These are phyloP conservation scores for Beauveria caledonica DNA, from an alignment of 2,329 filamentous ascomycete genomes.

Conservation along the genomic window DNA sequence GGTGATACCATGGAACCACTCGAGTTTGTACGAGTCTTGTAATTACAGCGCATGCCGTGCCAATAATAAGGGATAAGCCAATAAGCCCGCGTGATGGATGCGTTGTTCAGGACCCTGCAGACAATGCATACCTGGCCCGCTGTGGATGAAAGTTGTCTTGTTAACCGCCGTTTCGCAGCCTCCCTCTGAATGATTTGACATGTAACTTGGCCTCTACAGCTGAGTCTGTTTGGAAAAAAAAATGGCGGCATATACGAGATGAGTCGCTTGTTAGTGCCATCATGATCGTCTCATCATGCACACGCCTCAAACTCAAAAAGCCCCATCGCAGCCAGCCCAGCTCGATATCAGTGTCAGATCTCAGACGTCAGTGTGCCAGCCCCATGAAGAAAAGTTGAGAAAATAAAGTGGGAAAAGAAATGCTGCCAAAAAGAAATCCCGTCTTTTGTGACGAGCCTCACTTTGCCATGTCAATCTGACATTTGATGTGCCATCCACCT, in stretches of 20 bases:
- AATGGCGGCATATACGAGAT: background rate
- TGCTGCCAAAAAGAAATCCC: background rate
- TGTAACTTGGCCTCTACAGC: background rate
- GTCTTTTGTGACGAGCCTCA: background rate
- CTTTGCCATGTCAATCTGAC: background rate
- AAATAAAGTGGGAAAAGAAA: background rate
- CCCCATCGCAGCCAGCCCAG: background rate
- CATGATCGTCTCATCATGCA: background rate
- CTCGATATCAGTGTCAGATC: background rate
- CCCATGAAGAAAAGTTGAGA: too few relatives aligned
- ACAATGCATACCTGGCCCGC: background rate
- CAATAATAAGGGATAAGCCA: background rate
- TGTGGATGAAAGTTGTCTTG: too few relatives aligned
- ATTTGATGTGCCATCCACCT: background rate
- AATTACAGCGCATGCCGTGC: too few relatives aligned
- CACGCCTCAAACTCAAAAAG: background rate
- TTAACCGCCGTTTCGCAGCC: background rate
- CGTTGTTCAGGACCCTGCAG: slow-evolving; percentile 6
- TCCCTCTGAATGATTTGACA: background rate
- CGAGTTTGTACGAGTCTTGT: too few relatives aligned
- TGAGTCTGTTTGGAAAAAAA: background rate
- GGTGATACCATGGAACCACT: too few relatives aligned
- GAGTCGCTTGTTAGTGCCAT: background rate
- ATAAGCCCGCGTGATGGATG: slow-evolving; percentile 2
- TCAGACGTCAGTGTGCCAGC: background rate